Evolutionary conservation across 345 rosid genomes (phyloP).

Genomic region (Eucalyptus cloeziana): DNA sequence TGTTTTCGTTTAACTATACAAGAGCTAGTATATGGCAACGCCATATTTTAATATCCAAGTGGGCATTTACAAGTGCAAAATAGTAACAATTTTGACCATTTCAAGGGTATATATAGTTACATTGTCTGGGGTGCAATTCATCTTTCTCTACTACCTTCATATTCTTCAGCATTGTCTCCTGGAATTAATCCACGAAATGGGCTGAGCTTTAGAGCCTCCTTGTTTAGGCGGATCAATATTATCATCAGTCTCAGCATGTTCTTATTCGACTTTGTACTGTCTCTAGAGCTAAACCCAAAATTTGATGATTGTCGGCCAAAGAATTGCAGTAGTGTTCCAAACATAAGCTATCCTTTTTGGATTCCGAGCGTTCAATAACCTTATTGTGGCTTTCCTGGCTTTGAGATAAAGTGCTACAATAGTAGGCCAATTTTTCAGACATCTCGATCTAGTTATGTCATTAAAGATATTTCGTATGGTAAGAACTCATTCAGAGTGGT

Average conservation of each 20-base stretch:
- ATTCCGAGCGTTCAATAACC: background rate
- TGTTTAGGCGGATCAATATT: background rate
- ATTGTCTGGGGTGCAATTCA: background rate
- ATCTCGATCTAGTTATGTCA: background rate
- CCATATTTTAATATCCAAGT: background rate
- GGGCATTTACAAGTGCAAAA: background rate
- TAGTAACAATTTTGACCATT: accelerated
- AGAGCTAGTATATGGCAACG: background rate
- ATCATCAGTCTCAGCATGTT: background rate
- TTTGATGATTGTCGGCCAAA: constrained; percentile 9
- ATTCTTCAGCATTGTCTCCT: background rate
- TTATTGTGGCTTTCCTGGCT: constrained; percentile 9
- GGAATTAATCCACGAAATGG: background rate
- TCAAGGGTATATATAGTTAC: background rate
- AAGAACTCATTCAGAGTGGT: constrained; percentile 1
- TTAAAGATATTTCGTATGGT: background rate
- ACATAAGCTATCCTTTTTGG: constrained; percentile 15
- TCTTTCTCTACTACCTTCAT: background rate
- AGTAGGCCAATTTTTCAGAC: background rate
- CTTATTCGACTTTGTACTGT: background rate
- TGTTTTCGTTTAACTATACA: background rate
- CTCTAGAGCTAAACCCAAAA: background rate
- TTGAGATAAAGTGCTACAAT: background rate
- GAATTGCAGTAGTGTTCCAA: constrained; percentile 5
- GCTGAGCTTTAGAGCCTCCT: background rate